phyloP scores from a whole-genome alignment of 2,329 filamentous ascomycete genomes.

The Huntiella moniliformis region DNA sequence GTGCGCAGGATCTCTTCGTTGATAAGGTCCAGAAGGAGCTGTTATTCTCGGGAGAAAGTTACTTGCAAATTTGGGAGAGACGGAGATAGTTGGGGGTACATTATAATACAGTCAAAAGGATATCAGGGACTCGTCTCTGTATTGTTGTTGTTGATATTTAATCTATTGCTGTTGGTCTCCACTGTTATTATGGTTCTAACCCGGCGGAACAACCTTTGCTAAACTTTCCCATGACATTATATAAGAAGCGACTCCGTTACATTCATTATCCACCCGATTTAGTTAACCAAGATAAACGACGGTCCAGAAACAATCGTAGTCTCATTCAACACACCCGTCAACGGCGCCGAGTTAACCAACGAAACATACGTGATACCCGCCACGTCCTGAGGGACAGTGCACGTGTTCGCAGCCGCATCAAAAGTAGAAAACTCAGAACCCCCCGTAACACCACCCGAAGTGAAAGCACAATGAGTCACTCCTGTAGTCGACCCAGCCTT shows the following conservation, averaged over 20 bases:
- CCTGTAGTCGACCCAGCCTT: conserved; percentile 29
- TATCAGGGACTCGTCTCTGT: not conserved
- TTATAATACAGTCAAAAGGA: not conserved
- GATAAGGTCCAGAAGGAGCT: conserved; percentile 77
- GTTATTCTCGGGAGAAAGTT: conserved; percentile 81
- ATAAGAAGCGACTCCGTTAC: not conserved
- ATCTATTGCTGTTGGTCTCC: too few species aligned
- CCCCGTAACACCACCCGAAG: conserved; percentile 36
- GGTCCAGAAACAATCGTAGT: conserved; percentile 48
- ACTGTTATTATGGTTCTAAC: too few species aligned
- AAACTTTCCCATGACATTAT: too few species aligned
- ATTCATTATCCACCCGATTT: conserved; percentile 13
- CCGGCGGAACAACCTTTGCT: too few species aligned
- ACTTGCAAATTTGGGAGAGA: conserved; percentile 91
- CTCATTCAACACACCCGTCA: conserved; percentile 35
- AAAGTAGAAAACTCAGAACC: conserved; percentile 43
- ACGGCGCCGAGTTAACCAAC: conserved; percentile 35
- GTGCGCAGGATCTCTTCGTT: conserved; percentile 85
- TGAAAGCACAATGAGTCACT: conserved; percentile 47
- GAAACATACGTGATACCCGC: conserved; percentile 49
- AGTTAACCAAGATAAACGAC: conserved; percentile 36
- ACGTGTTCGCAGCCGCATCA: conserved; percentile 30
- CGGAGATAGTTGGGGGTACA: conserved; percentile 29
- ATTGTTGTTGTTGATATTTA: too few species aligned
- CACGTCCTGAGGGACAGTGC: conserved; percentile 41